Evolutionary conservation across 2,329 filamentous ascomycete species (phyloP), one percentile per base, ranked within the genome.

Genomic region (Sarocladium strictum): DNA sequence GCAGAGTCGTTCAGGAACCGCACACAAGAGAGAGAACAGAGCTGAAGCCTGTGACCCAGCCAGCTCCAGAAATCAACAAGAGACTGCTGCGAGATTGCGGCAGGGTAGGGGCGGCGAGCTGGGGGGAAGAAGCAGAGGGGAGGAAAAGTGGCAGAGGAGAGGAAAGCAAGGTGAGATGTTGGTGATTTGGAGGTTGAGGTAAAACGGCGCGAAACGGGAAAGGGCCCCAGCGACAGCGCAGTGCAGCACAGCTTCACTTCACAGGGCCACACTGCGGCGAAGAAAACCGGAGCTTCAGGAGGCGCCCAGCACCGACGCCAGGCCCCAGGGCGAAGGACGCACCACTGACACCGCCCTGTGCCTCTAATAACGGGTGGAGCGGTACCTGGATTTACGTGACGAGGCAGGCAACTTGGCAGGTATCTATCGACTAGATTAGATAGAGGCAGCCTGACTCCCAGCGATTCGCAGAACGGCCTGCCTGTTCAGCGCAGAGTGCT

Each of bases 1-100:
- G 40, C 40, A 47, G 29, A 27, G 3, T 5, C 32, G 26, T 33
- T 54, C 19, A 53, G 47, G 40, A 47, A 38, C 32, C 51, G 53
- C 43, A 53, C 50, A 53, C n/a, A 17, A 50, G 59, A 59, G 57
- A 38, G 54, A 56, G 59, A 38, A 61, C 59, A 59, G 60, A 67
- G 61, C 57, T 63, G 64, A 61, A 69, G 65, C 67, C 66, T 65
- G 67, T 67, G 66, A 68, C 66, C 69, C 66, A 65, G 68, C 67
- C 64, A 63, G 64, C 61, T 69, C 63, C 62, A 55, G 35, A 54
- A 53, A 53, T 53, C 35, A 53, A 53, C 21, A 38, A 40, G 50
- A 53, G 24, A 40, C 50, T 53, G 50, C 50, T 53, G 50, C 50
- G 35, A 53, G 35, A 35, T 35, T 52, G 50, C 32, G 32, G 50